Conservation (phyloP, 2,329 filamentous ascomycete species). For the Colletotrichum shisoi region DNA sequence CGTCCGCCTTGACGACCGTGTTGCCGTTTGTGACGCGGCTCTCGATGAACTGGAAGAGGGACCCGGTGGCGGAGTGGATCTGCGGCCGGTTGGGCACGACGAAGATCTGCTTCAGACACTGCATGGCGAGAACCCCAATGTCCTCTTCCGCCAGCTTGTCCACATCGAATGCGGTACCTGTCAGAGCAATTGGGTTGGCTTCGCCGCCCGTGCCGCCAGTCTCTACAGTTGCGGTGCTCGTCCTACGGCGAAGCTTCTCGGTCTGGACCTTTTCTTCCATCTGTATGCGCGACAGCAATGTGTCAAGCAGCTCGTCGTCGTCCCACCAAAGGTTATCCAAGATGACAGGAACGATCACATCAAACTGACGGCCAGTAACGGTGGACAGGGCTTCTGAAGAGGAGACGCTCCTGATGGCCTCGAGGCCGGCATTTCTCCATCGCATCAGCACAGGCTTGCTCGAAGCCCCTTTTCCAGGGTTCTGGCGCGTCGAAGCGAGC, state of each 20-base stretch:
- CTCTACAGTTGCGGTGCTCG: slow-evolving; percentile 80
- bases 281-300: slow-evolving; percentile 72
- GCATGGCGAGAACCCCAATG: slow-evolving; percentile 81
- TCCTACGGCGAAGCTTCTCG: slow-evolving; percentile 72
- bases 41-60: slow-evolving; percentile 78
- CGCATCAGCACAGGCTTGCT: slow-evolving; percentile 79
- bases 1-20: slow-evolving; percentile 60
- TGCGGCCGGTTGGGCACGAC: slow-evolving; percentile 82
- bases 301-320: slow-evolving; percentile 72
- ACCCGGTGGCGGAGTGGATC: slow-evolving; percentile 76
- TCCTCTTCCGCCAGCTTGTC: slow-evolving; percentile 91
- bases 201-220: slow-evolving; percentile 72
- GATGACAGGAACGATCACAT: slow-evolving; percentile 82
- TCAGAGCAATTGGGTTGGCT: slow-evolving; percentile 74
- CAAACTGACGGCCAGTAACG: slow-evolving; percentile 77
- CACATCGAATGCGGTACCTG: slow-evolving; percentile 82
- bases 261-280: slow-evolving; percentile 73
- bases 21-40: slow-evolving; percentile 63
- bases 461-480: slow-evolving; percentile 60
- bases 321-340: slow-evolving; percentile 85
- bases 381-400: slow-evolving; percentile 80
- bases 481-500: slow-evolving; percentile 73
- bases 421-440: slow-evolving; percentile 77
- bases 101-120: slow-evolving; percentile 87
- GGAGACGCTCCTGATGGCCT: slow-evolving; percentile 82